These are phyloP conservation scores for Epichloe glyceriae DNA, from an alignment of 2,329 filamentous ascomycete genomes.

Conservation along the genomic window DNA sequence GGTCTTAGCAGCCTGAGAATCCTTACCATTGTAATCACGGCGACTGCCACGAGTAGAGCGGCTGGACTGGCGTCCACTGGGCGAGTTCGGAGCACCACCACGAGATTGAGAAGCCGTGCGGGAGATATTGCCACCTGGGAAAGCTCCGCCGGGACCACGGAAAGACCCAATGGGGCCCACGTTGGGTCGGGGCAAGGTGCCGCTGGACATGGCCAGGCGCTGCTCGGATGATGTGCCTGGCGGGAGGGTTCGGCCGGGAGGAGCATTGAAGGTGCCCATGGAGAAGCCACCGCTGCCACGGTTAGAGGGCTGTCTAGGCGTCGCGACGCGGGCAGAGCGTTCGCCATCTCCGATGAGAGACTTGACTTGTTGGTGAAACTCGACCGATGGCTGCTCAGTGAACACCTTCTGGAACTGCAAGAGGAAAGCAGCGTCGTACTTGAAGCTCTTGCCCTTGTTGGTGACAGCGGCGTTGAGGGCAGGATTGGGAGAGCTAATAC, in stretches of 20 bases:
- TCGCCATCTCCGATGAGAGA: constrained; percentile 67
- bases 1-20: constrained; percentile 62
- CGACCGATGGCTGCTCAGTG: constrained; percentile 87
- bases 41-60: constrained; percentile 53
- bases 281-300: constrained; percentile 35
- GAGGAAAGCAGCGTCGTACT: constrained; percentile 91
- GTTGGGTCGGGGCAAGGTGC: constrained; percentile 31
- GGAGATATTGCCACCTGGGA: constrained; percentile 52
- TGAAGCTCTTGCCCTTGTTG: constrained; percentile 72
- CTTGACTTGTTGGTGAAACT: constrained; percentile 88
- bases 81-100: constrained; percentile 55
- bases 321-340: constrained; percentile 45
- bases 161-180: constrained; percentile 30
- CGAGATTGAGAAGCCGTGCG: constrained; percentile 49
- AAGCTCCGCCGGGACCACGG: constrained; percentile 35
- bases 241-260: constrained; percentile 45
- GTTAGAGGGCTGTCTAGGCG: constrained; percentile 42
- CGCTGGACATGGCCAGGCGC: constrained; percentile 55
- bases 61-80: constrained; percentile 47
- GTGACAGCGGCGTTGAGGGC: constrained; percentile 70
- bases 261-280: constrained; percentile 59
- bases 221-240: constrained; percentile 66
- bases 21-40: constrained; percentile 44
- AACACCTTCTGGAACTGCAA: constrained; percentile 94
- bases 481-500: constrained; percentile 81